Evolutionary conservation across 441 rosid species (phyloP).

Genomic region (Populus hybrid): DNA sequence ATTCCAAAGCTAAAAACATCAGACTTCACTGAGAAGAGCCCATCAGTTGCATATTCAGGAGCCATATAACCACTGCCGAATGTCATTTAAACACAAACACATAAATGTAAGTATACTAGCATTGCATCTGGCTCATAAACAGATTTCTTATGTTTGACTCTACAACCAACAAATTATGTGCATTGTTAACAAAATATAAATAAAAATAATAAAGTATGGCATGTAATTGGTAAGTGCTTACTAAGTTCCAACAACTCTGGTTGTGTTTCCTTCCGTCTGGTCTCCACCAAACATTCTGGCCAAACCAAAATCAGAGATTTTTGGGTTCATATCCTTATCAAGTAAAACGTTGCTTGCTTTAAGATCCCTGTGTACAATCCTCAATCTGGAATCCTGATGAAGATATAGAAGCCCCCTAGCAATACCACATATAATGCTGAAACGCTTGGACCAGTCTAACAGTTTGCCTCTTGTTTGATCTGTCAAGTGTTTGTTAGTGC

Average conservation of each 20-base stretch:
- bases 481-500: neutral
- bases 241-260: conserved; percentile 29
- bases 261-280: conserved; percentile 21
- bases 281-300: conserved; percentile 28
- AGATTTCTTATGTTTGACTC: no score
- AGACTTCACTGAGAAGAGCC: neutral
- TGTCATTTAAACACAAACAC: neutral
- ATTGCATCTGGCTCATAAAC: no score
- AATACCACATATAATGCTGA: conserved; percentile 23
- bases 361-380: conserved; percentile 30
- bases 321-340: conserved; percentile 26
- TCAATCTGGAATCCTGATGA: conserved; percentile 27
- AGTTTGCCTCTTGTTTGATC: conserved; percentile 10
- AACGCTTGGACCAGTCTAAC: conserved; percentile 26
- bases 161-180: no score
- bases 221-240: conserved; percentile 5
- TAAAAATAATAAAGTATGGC: no score
- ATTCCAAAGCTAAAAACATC: conserved; percentile 8
- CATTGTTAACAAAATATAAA: no score
- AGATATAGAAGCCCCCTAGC: conserved; percentile 31
- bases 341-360: conserved; percentile 33
- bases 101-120: neutral
- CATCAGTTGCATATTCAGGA: conserved; percentile 15
- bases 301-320: conserved; percentile 30
- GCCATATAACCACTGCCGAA: conserved; percentile 20